Evolutionary conservation across 257 asterid species (phyloP), one percentile per base, ranked within the genome.

Genomic region (Eustoma russellianum): DNA sequence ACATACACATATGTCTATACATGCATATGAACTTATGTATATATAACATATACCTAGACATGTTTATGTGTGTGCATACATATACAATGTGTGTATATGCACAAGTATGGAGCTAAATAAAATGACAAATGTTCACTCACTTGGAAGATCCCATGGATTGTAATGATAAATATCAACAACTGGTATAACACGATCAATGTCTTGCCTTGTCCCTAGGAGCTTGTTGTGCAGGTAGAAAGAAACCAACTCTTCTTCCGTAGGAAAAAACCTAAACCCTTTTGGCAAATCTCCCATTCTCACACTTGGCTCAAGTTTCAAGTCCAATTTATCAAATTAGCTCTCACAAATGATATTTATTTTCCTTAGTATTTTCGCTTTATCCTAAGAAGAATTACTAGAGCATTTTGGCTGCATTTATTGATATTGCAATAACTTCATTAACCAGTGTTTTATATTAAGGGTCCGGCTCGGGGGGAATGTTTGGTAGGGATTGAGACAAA

Each of bases 91-190:
- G 6, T 38, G 7, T 38, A 38, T 38, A 38, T 38, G 12, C 12
- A 11, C 7, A 38, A 38, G 7, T 7, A 11, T 4, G 12, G 43
- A 38, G 43, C 12, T 38, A 38, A 11, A 38, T 8, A 5, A 38
- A 38, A 7, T 30, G 13, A 3, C 9, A 12, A 7, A 14, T 13
- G 17, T 66, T 14, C 4, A 30, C 70, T 54, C 53, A 79, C 93
- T 70, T 48, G 88, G 86, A 41, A 83, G 88, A 28, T 80, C 70
- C 71, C 75, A 75, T 41, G 93, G 93, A 69, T 69, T 72, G 53
- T 73, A 55, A 12, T 83, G 63, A 64, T 83, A 80, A 12, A 80
- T 70, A 60, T 78, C 73, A 53, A 78, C 63, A 48, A 72, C 65
- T 0, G 94, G 88, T 8, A 80, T 83, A 6, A 83, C 74, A 11